phyloP scores from a whole-genome alignment of 106 monocot species.

The Xerophyta viscosa region DNA sequence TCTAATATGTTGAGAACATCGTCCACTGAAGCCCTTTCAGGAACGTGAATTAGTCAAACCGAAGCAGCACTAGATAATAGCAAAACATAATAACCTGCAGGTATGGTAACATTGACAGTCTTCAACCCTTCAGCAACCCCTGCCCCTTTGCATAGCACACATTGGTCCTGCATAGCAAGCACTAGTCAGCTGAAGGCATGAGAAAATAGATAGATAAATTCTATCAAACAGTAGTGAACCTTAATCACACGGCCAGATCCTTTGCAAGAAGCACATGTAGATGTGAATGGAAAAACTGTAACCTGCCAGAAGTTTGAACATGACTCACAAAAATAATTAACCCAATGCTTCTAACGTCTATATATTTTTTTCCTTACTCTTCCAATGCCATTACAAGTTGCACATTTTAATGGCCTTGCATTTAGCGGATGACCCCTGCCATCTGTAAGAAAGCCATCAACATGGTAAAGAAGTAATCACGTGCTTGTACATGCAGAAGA shows the following conservation, averaged over 20 bases:
- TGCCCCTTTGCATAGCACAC: constrained; percentile 58
- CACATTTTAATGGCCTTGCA: constrained; percentile 58
- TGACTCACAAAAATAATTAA: background rate
- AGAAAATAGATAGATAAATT: background rate
- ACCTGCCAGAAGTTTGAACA: constrained; percentile 40
- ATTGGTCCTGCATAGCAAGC: constrained; percentile 44
- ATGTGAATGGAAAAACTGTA: constrained; percentile 76
- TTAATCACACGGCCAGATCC: constrained; percentile 75
- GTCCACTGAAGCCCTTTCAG: too few relatives aligned
- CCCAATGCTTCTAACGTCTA: constrained; percentile 8
- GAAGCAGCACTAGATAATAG: too few relatives aligned
- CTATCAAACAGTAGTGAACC: constrained; percentile 24
- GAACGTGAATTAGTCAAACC: too few relatives aligned
- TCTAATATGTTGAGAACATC: too few relatives aligned
- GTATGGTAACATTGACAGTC: constrained; percentile 65
- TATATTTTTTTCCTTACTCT: constrained; percentile 24
- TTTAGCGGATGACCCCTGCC: constrained; percentile 70
- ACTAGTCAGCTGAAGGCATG: background rate
- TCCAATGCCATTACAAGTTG: constrained; percentile 66
- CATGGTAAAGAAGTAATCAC: too few relatives aligned
- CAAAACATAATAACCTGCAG: constrained; percentile 43
- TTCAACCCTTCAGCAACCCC: constrained; percentile 69
- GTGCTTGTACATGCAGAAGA: too few relatives aligned
- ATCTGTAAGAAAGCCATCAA: constrained; percentile 26
- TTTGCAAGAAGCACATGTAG: constrained; percentile 67